Conservation (phyloP, 1,284 basidiomycete species). For the Trametes sp. region DNA sequence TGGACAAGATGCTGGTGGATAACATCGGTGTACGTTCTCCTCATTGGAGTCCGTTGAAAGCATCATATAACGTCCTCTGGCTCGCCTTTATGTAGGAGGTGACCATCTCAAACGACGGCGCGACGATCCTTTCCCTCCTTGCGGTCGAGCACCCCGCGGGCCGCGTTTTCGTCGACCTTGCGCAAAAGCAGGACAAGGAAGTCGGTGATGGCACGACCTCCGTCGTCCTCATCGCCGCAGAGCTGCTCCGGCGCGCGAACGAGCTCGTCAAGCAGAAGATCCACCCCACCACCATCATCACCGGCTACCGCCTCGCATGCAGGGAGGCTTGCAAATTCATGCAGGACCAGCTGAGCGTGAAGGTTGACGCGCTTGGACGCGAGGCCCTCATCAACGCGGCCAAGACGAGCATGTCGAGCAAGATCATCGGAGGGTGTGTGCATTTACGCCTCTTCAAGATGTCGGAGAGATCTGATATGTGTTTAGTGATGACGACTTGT, state of each 20-base stretch:
- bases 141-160: conserved; percentile 96
- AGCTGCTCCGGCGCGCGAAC: conserved; percentile 94
- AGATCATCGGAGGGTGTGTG: conserved; percentile 95
- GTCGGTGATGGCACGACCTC: conserved; percentile 99
- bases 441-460: conserved; percentile 3
- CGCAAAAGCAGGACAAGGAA: conserved; percentile 99
- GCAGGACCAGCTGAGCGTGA: conserved; percentile 96
- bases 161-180: conserved; percentile 96
- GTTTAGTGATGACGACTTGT: conserved; percentile 91
- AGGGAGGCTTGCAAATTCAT: conserved; percentile 98
- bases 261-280: conserved; percentile 99
- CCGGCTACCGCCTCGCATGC: conserved; percentile 97
- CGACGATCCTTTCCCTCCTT: conserved; percentile 94
- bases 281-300: conserved; percentile 99
- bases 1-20: conserved; percentile 99
- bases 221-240: conserved; percentile 97
- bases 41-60: not conserved
- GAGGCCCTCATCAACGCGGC: conserved; percentile 97
- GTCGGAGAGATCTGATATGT: conserved; percentile 8
- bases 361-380: conserved; percentile 90
- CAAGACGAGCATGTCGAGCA: conserved; percentile 99
- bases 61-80: conserved; percentile 3
- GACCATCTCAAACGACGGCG: conserved; percentile 99
- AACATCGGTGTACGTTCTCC: conserved; percentile 86
- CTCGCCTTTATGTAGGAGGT: conserved; percentile 76